These are phyloP conservation scores for Nigrospora sphaerica DNA, from an alignment of 2,329 filamentous ascomycete genomes.

Conservation along the genomic window DNA sequence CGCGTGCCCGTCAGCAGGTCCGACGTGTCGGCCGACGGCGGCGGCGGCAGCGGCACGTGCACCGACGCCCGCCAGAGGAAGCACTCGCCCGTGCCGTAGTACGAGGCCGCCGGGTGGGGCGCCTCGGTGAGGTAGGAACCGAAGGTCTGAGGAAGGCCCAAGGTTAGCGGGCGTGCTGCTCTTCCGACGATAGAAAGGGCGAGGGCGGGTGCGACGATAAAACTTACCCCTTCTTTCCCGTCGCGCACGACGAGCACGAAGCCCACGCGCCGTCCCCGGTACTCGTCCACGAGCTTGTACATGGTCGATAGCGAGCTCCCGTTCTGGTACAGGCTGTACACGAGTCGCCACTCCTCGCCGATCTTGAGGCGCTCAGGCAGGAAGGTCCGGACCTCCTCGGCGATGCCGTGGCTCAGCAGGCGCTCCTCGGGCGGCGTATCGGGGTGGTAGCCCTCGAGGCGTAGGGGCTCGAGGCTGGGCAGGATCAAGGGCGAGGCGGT, in stretches of 20 bases:
- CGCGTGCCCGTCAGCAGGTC: constrained; percentile 31
- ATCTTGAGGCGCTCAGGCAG: constrained; percentile 83
- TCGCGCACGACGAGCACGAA: constrained; percentile 88
- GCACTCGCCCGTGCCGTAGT: constrained; percentile 94
- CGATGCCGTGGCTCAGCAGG: constrained; percentile 65
- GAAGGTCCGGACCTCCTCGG: constrained; percentile 88
- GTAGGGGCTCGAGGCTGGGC: constrained; percentile 77
- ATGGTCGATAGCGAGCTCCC: constrained; percentile 82
- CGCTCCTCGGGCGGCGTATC: constrained; percentile 53
- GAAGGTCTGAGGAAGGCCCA: constrained; percentile 53
- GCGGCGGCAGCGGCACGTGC: constrained; percentile 61
- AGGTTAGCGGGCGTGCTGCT: constrained; percentile 3
- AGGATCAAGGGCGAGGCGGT: constrained; percentile 76
- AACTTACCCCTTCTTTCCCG: constrained; percentile 61
- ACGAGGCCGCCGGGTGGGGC: constrained; percentile 72
- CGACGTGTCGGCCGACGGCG: constrained; percentile 51
- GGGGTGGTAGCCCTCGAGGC: constrained; percentile 57
- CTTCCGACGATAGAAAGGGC: background rate
- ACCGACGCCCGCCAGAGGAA: constrained; percentile 79
- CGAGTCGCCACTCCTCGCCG: constrained; percentile 75
- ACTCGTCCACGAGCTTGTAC: constrained; percentile 70
- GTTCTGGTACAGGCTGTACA: constrained; percentile 88
- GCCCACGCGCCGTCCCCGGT: constrained; percentile 64
- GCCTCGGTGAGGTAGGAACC: constrained; percentile 91
- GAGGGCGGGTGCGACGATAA: background rate